phyloP scores from a whole-genome alignment of 1,139 yeast species.

The Yamadazyma membranifaciens region DNA sequence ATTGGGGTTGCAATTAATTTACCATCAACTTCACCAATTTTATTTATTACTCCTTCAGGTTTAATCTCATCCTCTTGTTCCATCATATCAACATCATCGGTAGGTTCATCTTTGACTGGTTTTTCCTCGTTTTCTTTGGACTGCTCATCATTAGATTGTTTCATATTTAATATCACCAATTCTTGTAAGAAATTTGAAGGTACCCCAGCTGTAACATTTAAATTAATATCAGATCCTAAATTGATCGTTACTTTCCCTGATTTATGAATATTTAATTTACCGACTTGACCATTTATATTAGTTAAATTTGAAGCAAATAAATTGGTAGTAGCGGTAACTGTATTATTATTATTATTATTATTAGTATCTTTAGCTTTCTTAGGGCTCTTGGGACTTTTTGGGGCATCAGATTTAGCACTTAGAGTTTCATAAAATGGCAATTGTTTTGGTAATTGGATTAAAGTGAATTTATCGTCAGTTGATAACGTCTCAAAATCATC shows the following conservation, averaged over 20 bases:
- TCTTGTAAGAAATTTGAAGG: conserved; percentile 74
- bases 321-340: not conserved
- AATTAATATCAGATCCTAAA: conserved; percentile 61
- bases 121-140: not conserved
- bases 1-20: conserved; percentile 56
- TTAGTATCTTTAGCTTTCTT: not conserved
- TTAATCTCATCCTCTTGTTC: conserved; percentile 2
- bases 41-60: conserved; percentile 44
- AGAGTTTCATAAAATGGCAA: conserved; percentile 51
- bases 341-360: not conserved
- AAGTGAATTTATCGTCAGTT: conserved; percentile 33
- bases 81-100: conserved; percentile 21
- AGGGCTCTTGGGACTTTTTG: conserved; percentile 11
- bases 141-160: conserved; percentile 19
- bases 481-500: conserved; percentile 22
- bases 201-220: conserved; percentile 76
- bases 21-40: conserved; percentile 62
- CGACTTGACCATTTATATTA: conserved; percentile 55
- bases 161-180: conserved; percentile 55
- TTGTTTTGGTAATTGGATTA: conserved; percentile 71
- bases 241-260: conserved; percentile 78
- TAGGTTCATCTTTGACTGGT: not conserved
- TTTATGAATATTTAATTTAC: conserved; percentile 69
- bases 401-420: conserved; percentile 13
- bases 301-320: conserved; percentile 13